phyloP scores from a whole-genome alignment of 257 asterid genomes.

The Cruciata laevipes region DNA sequence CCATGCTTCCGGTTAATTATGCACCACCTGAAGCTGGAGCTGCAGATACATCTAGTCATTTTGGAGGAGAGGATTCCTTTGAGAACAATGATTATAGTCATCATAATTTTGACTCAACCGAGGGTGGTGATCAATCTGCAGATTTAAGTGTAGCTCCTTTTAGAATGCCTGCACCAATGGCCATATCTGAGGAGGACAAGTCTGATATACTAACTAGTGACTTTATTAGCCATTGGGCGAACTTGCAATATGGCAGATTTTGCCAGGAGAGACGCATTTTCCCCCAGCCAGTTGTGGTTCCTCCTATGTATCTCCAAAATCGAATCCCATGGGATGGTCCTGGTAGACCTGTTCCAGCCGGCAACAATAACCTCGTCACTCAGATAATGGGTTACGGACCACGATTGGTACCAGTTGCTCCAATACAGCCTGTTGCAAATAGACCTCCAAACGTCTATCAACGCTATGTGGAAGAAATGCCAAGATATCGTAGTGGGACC shows the following conservation, averaged over 20 bases:
- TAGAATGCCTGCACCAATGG: slow-evolving; percentile 39
- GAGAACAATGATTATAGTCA: slow-evolving; percentile 42
- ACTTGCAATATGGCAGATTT: slow-evolving; percentile 78
- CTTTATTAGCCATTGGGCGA: slow-evolving; percentile 86
- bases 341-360: slow-evolving; percentile 61
- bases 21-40: slow-evolving; percentile 52
- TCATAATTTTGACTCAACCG: slow-evolving; percentile 38
- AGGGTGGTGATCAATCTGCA: slow-evolving; percentile 48
- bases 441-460: slow-evolving; percentile 68
- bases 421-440: slow-evolving; percentile 55
- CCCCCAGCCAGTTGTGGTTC: slow-evolving; percentile 80
- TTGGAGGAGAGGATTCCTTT: slow-evolving; percentile 44
- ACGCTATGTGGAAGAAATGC: slow-evolving; percentile 60
- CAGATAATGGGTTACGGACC: slow-evolving; percentile 71
- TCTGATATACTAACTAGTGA: slow-evolving; percentile 86
- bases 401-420: slow-evolving; percentile 58
- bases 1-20: slow-evolving; percentile 89
- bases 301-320: slow-evolving; percentile 75
- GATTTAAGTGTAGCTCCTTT: slow-evolving; percentile 39
- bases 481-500: slow-evolving; percentile 87
- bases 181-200: slow-evolving; percentile 42
- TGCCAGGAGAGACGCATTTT: slow-evolving; percentile 65
- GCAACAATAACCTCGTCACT: slow-evolving; percentile 49
- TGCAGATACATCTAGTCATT: slow-evolving; percentile 52
- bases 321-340: slow-evolving; percentile 72